Base-by-base conservation (phyloP, 192 early-diverging fungal genomes). In the Entomortierella beljakovae region DNA sequence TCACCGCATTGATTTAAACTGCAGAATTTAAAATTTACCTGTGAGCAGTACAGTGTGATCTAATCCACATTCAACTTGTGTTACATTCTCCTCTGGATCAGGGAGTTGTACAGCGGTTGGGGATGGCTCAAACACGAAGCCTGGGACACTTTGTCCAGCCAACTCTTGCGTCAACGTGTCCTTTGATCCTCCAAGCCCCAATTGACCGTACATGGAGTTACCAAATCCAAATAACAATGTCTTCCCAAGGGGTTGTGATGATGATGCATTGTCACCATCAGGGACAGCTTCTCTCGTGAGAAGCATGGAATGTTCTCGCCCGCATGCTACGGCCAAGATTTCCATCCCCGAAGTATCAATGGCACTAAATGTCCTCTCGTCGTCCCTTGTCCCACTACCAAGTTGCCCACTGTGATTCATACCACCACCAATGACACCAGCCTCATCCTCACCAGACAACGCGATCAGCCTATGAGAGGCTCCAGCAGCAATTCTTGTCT, bases 291-390 rank as follows among this genome's bases (percentile, higher is more conserved):
- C 33, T 33, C 56, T 49, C n/a, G 73, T 70, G 0, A 92, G 62
- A 51, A 92, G 70, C 54, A 88, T 87, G 32, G 88, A 90, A 65
- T 92, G 91, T 49, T 92, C 91, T 2, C 91, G 88, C 22, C 91
- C 91, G 63, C 89, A 90, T 13, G 84, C 83, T 15, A 92, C 34
- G 61, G 60, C 84, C 9, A 79, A 65, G 11, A 60, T 33, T 11
- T 80, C 67, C 37, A 64, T 64, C 9, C 86, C 88, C 3, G 54
- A 31, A 3, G 83, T 64, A 18, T 56, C 53, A 22, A 80, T 67
- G 0, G 69, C 63, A 28, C 61, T 57, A 33, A 65, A 69, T 2
- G 65, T 68, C 8, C 56, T 46, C 11, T 58, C 57, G 20, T 71
- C 65, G 13, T 50, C 43, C 2, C 68, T 34, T 1, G 40, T 25